Conservation (phyloP, 176 grass and related monocot species). For the Aegilops sharonensis region DNA sequence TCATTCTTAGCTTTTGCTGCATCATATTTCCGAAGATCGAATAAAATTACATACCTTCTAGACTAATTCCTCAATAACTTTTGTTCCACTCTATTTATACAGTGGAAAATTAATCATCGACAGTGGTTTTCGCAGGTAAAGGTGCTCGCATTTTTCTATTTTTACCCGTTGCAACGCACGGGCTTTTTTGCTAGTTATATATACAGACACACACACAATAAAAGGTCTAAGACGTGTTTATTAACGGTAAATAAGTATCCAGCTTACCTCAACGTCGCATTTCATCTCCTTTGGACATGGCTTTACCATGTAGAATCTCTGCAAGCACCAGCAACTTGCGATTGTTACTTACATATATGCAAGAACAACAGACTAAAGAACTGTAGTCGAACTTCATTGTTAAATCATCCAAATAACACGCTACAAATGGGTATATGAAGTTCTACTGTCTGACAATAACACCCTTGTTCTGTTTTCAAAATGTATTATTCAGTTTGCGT, state of each 20-base stretch:
- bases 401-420: conserved; percentile 21
- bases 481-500: not conserved
- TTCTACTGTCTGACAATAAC: not conserved
- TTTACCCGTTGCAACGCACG: no score
- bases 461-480: conserved; percentile 19
- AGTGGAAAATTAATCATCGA: no score
- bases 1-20: no score
- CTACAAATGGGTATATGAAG: not conserved
- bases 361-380: not conserved
- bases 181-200: no score
- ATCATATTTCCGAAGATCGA: no score
- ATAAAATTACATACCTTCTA: no score
- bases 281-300: conserved; percentile 97
- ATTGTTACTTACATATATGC: conserved; percentile 7
- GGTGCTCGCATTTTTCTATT: no score
- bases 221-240: not conserved
- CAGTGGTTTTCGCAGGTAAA: no score
- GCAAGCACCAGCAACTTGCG: conserved; percentile 21
- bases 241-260: conserved; percentile 2
- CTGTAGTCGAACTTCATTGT: not conserved
- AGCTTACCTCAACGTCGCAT: conserved; percentile 92
- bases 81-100: no score
- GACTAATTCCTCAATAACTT: no score
- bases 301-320: conserved; percentile 99
- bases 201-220: no score